Base-by-base conservation (phyloP, 495 filamentous ascomycete species). In the Neohortaea acidophila region DNA sequence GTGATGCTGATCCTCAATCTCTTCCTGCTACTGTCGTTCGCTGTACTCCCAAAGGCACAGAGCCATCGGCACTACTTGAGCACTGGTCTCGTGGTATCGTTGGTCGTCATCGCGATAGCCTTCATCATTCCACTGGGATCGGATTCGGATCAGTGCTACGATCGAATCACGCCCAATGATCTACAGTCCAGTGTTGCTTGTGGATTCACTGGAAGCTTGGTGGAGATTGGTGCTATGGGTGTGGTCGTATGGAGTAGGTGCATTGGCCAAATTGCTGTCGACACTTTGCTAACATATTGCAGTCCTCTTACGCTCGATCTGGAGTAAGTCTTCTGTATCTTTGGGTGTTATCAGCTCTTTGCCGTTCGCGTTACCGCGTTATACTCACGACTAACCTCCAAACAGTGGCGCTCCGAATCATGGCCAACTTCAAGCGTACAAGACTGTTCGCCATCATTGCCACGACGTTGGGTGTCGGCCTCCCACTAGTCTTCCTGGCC, bases 21-120 rank as follows among this genome's bases (percentile, higher is more conserved):
- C 30, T 54, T 60, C 26, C 41, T 62, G 9, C 49, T 62, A 2
- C 33, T 60, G 20, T 58, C 59, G 10, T 62, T 51, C 37, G 47
- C 43, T n/a, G 31, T 57, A 3, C 41, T 62, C 9, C 55, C 59
- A 19, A 21, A 48, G 21, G 41, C 51, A 21, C 45, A 52, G 38
- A 59, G 48, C 43, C 57, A 58, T 29, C 40, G 56, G 10, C 59
- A 60, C 28, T 60, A 59, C 32, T 48, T 62, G 8, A 53, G 39
- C 27, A 41, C 58, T 24, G 53, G 56, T 8, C 36, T 62, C 11
- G 47, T 55, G 13, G 20, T 24, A 4, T 34, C 28, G 19, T 42
- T 55, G 22, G 43, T 41, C 0, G 18, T 36, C 18, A 20, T 36
- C 14, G 22, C 36, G 21, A 48, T 59, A 9, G 51, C 53, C 2